Evolutionary conservation across 495 filamentous ascomycete genomes (phyloP).

Genomic region (Hypoxylon fuscum): DNA sequence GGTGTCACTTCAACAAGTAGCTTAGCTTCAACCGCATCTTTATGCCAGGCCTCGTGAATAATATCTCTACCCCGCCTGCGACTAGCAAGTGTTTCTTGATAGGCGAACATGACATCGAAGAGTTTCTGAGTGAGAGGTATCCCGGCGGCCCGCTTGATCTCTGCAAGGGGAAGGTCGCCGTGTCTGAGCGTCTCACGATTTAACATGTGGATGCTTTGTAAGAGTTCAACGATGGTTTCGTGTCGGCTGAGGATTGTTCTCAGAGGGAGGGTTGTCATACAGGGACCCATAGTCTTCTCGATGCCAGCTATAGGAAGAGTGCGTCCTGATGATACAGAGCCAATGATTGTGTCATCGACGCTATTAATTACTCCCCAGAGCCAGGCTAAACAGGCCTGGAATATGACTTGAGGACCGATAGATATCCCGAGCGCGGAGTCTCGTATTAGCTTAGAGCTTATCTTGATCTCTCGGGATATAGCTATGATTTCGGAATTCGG

Average conservation of each 20-base stretch:
- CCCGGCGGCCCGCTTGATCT: slow-evolving; percentile 68
- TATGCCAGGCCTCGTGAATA: slow-evolving; percentile 61
- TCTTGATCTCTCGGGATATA: slow-evolving; percentile 27
- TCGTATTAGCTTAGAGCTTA: slow-evolving; percentile 25
- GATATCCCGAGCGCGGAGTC: slow-evolving; percentile 28
- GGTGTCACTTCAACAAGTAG: slow-evolving; percentile 78
- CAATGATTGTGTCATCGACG: slow-evolving; percentile 74
- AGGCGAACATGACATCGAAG: slow-evolving; percentile 79
- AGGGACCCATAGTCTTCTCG: slow-evolving; percentile 77
- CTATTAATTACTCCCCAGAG: slow-evolving; percentile 69
- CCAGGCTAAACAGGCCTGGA: slow-evolving; percentile 75
- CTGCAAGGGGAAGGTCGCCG: slow-evolving; percentile 65
- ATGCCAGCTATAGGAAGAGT: slow-evolving; percentile 70
- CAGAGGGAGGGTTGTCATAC: slow-evolving; percentile 73
- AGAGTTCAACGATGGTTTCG: slow-evolving; percentile 62
- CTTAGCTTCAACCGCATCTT: slow-evolving; percentile 76
- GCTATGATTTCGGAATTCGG: slow-evolving; percentile 21
- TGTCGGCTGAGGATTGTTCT: slow-evolving; percentile 62
- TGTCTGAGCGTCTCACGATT: slow-evolving; percentile 70
- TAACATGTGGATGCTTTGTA: slow-evolving; percentile 65
- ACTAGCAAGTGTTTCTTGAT: slow-evolving; percentile 72
- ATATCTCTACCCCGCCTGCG: slow-evolving; percentile 35
- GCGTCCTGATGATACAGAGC: slow-evolving; percentile 78
- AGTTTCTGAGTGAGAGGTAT: slow-evolving; percentile 57
- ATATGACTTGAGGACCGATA: slow-evolving; percentile 65